phyloP scores from a whole-genome alignment of 164 flowering plant genomes.

The Kingdonia uniflora region DNA sequence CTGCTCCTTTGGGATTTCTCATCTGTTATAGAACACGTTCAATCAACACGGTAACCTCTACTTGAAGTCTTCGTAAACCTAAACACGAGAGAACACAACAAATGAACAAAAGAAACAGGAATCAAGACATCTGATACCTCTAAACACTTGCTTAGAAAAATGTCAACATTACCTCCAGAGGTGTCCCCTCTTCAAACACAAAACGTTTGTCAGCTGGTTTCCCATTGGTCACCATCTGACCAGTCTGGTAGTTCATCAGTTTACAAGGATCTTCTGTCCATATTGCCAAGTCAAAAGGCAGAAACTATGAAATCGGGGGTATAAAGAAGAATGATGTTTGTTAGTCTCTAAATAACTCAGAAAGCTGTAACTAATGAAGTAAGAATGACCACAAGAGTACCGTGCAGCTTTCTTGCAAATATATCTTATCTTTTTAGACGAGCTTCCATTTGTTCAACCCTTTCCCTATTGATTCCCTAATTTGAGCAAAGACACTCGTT shows the following conservation, averaged over 20 bases:
- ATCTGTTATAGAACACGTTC: conserved; percentile 92
- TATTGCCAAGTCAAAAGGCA: conserved; percentile 42
- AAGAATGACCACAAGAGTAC: conserved; percentile 17
- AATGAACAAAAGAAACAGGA: background rate
- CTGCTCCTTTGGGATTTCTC: conserved; percentile 91
- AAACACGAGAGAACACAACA: conserved; percentile 3
- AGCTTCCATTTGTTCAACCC: conserved; percentile 96
- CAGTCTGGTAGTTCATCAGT: conserved; percentile 98
- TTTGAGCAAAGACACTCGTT: conserved; percentile 6
- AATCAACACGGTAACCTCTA: conserved; percentile 72
- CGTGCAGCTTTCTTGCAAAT: conserved; percentile 73
- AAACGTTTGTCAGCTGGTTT: conserved; percentile 69
- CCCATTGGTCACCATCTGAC: conserved; percentile 99
- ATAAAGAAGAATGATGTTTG: background rate
- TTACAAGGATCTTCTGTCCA: conserved; percentile 98
- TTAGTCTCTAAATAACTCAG: too few species aligned
- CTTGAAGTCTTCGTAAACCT: conserved; percentile 82
- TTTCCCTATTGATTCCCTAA: conserved; percentile 84
- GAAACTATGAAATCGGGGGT: conserved; percentile 3
- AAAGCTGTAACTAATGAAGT: too few species aligned
- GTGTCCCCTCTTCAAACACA: conserved; percentile 80
- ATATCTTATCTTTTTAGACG: conserved; percentile 87
- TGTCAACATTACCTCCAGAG: conserved; percentile 51
- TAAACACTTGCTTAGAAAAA: background rate
- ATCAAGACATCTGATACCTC: background rate